Percentiles rank a stretch among this genome's conserved stretches.
Evolutionary conservation across 129 eudicot species (phyloP).

Genomic region (Helichrysum umbraculigerum): DNA sequence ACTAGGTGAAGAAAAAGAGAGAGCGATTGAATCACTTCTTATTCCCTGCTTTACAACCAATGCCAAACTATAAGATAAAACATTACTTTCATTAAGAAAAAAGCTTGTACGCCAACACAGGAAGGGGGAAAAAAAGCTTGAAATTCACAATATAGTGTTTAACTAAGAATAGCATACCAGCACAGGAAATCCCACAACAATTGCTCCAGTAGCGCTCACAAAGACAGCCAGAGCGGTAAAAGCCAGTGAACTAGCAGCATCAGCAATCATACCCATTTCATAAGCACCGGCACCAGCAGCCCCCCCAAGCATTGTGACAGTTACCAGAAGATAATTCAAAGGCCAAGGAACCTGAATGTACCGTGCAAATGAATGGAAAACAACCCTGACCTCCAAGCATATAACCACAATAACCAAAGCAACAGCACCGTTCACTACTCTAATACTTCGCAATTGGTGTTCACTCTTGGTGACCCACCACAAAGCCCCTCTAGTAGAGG

Average conservation of each 20-base stretch:
- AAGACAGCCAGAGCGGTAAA: constrained; percentile 75
- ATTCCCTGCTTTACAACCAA: not conserved
- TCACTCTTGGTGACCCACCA: constrained; percentile 96
- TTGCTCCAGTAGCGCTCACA: constrained; percentile 91
- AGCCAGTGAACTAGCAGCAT: constrained; percentile 67
- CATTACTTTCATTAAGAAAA: not conserved
- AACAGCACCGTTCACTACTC: constrained; percentile 81
- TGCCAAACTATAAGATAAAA: not conserved
- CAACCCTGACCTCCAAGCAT: constrained; percentile 89
- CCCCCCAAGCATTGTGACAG: constrained; percentile 91
- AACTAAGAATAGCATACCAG: constrained; percentile 52
- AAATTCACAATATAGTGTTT: not conserved
- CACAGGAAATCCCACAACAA: constrained; percentile 88
- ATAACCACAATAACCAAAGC: constrained; percentile 77
- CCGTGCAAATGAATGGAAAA: constrained; percentile 89
- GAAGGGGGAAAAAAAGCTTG: not conserved
- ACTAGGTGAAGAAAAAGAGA: no score
- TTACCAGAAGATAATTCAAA: constrained; percentile 74
- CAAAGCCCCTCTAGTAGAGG: constrained; percentile 88
- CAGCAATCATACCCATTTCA: constrained; percentile 88
- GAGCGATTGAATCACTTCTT: not conserved
- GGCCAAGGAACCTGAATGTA: constrained; percentile 96
- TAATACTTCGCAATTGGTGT: constrained; percentile 57
- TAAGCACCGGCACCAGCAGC: constrained; percentile 85
- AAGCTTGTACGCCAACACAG: not conserved